These are phyloP conservation scores for Rugonectria rugulosa DNA, from an alignment of 2,329 filamentous ascomycete genomes.

Conservation along the genomic window DNA sequence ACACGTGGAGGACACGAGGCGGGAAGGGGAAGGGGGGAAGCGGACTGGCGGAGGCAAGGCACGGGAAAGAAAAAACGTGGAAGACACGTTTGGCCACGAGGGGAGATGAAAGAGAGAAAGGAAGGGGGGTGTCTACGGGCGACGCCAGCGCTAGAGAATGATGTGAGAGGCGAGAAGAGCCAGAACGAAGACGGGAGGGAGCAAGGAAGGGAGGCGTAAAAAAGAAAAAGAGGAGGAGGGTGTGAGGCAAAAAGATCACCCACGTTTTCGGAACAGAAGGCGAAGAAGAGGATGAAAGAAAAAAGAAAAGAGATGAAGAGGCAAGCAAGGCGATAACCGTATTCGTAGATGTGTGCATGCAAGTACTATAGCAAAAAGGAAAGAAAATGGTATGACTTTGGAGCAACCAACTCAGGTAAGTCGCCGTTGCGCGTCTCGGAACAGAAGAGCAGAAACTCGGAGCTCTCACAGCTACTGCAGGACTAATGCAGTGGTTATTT, in stretches of 20 bases:
- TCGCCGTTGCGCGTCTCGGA: background rate
- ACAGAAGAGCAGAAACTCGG: too few species aligned
- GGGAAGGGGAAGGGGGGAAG: conserved; percentile 19
- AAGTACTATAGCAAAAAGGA: background rate
- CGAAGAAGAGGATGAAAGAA: conserved; percentile 18
- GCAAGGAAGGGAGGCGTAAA: background rate
- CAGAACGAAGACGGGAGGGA: background rate
- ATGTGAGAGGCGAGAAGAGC: too few species aligned
- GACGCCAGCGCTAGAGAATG: too few species aligned
- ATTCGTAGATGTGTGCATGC: too few species aligned
- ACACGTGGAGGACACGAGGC: conserved; percentile 37
- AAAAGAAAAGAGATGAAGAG: conserved; percentile 5
- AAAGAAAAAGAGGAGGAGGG: background rate
- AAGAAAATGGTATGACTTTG: conserved; percentile 19
- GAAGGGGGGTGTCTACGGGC: too few species aligned
- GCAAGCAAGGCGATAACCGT: background rate
- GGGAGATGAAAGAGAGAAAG: background rate
- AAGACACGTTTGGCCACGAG: conserved; percentile 21
- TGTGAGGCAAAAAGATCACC: background rate
- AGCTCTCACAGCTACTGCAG: too few species aligned
- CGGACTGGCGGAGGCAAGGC: conserved; percentile 20
- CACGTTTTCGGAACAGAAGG: conserved; percentile 3
- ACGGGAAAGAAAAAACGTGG: conserved; percentile 25
- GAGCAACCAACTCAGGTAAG: too few species aligned
- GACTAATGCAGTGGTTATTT: background rate